These are phyloP conservation scores for Paralagenidium karlingii DNA, from an alignment of 352 stramenopile genomes.

Conservation along the genomic window DNA sequence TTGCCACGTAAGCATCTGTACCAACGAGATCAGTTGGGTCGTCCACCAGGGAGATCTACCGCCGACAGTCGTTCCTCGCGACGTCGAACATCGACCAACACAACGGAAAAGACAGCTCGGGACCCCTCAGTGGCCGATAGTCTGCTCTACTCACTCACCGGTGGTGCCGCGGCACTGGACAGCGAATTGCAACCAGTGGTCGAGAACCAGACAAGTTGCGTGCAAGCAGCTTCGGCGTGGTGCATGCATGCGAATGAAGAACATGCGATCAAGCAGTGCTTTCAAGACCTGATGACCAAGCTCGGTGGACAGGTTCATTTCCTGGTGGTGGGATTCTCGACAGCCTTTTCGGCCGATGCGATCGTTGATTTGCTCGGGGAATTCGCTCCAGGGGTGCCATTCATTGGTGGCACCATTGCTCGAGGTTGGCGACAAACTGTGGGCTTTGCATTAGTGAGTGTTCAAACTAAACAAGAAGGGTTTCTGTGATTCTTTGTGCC, in stretches of 20 bases:
- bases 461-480: no score
- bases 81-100: no score
- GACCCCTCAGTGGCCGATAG: no score
- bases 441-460: background rate
- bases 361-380: conserved; percentile 64
- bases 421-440: conserved; percentile 13
- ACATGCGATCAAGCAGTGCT: conserved; percentile 59
- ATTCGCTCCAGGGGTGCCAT: conserved; percentile 62
- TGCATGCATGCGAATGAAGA: conserved; percentile 59
- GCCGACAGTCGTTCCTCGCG: no score
- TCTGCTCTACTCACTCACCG: no score
- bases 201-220: no score
- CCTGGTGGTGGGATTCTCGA: conserved; percentile 76
- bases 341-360: conserved; percentile 59
- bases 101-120: no score
- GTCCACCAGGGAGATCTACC: no score
- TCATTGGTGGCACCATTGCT: conserved; percentile 74
- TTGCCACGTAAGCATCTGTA: no score
- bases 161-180: no score
- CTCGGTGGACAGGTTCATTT: conserved; percentile 71
- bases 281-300: conserved; percentile 70
- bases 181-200: no score
- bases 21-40: no score
- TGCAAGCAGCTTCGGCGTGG: conserved; percentile 59
- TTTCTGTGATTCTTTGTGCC: background rate